Conservation (phyloP, 2,329 filamentous ascomycete genomes). For the Zalaria obscura region DNA sequence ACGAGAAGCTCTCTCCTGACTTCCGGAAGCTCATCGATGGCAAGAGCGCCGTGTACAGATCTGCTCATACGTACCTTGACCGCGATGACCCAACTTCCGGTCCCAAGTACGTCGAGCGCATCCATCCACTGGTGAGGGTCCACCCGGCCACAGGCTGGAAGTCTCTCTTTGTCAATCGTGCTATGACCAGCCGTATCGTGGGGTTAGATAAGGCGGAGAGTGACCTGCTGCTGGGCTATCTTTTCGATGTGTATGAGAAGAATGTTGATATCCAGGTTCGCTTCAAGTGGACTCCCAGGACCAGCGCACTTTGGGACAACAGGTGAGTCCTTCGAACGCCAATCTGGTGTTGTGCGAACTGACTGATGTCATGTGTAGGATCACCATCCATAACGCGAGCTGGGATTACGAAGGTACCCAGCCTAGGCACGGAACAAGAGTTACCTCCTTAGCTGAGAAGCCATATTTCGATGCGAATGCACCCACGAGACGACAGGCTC, state of each 20-base stretch:
- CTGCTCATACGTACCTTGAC: constrained; percentile 54
- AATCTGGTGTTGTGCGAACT: not conserved
- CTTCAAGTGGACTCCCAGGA: constrained; percentile 55
- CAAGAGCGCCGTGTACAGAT: constrained; percentile 47
- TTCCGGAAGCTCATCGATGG: constrained; percentile 61
- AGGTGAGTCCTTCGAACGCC: constrained; percentile 25
- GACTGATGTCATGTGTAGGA: constrained; percentile 13
- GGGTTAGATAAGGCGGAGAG: constrained; percentile 56
- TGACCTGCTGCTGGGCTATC: constrained; percentile 50
- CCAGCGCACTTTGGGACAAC: constrained; percentile 60
- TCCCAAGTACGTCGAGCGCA: constrained; percentile 51
- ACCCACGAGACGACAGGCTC: constrained; percentile 50
- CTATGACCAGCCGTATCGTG: constrained; percentile 54
- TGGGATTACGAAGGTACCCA: constrained; percentile 59
- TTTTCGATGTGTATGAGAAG: constrained; percentile 53
- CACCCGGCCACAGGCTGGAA: constrained; percentile 67
- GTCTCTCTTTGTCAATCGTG: constrained; percentile 55
- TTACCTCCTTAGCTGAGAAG: constrained; percentile 57
- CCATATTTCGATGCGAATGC: constrained; percentile 52
- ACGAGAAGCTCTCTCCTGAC: constrained; percentile 56
- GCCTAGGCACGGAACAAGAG: constrained; percentile 56
- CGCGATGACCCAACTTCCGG: constrained; percentile 46
- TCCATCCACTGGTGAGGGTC: constrained; percentile 54
- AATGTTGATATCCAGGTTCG: constrained; percentile 60
- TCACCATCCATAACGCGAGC: constrained; percentile 60